Conservation (phyloP, 768 basidiomycete genomes). For the Suillus alpinus region DNA sequence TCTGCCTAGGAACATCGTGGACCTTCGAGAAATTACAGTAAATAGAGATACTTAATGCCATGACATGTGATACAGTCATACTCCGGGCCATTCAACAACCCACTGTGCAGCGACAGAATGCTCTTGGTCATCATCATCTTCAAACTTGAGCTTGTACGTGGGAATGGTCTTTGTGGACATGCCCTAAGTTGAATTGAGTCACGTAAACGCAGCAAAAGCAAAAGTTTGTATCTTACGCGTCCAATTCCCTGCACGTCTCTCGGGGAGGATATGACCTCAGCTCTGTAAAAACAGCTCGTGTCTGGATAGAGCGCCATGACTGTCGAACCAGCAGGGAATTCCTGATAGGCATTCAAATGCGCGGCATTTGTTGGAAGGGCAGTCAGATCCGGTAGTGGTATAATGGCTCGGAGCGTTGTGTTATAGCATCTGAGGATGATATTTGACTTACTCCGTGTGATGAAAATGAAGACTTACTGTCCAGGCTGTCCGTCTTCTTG, state of each 20-base stretch:
- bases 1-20: slow-evolving; percentile 2
- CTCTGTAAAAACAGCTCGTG: slow-evolving; percentile 88
- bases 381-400: slow-evolving; percentile 76
- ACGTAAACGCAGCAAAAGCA: slow-evolving; percentile 2
- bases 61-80: slow-evolving; percentile 8
- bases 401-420: slow-evolving; percentile 66
- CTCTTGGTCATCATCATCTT: slow-evolving; percentile 85
- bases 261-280: slow-evolving; percentile 76
- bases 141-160: slow-evolving; percentile 79
- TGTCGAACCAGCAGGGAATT: slow-evolving; percentile 66
- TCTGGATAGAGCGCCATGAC: slow-evolving; percentile 91
- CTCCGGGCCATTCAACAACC: slow-evolving; percentile 79
- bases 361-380: slow-evolving; percentile 55
- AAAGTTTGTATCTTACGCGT: slow-evolving; percentile 32
- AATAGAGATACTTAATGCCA: slow-evolving; percentile 6
- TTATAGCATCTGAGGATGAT: slow-evolving; percentile 52
- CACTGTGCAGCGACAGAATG: slow-evolving; percentile 72
- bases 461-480: slow-evolving; percentile 29
- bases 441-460: background rate
- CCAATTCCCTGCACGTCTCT: slow-evolving; percentile 35
- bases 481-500: slow-evolving; percentile 79
- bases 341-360: slow-evolving; percentile 68
- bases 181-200: slow-evolving; percentile 15
- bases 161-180: slow-evolving; percentile 48
- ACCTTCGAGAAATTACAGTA: slow-evolving; percentile 15